Evolutionary conservation across 176 grass and related monocot species (phyloP), one percentile per base, ranked within the genome.

Genomic region (Eleusine indica): DNA sequence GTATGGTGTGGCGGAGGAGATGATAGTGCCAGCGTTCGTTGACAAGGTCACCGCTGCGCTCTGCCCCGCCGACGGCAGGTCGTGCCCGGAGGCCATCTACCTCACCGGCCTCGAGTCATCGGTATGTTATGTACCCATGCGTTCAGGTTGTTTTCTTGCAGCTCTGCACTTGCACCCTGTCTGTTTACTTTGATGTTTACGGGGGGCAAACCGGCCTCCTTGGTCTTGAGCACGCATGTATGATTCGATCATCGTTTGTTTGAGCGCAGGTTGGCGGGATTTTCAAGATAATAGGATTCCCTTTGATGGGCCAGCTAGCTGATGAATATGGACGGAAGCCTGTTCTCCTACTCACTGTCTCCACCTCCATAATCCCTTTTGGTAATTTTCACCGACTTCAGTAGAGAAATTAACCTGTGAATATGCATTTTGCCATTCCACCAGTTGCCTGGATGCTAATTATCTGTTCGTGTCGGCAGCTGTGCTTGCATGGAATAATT

Each of bases 271-370:
- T 92, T 38, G 92, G 93, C 38, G 95, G 92, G 28, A 84, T 92
- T 47, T 94, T 97, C 89, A 94, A 86, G 70, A 83, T 86, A 41
- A 64, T 94, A 42, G 86, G 86, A 6, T 85, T 94, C 70, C 87
- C 95, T 46, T 78, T 94, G 71, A 78, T 88, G 70, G 95, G 91
- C 2, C 92, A 97, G 66, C 84, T 97, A 22, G 86, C 92, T 7
- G 95, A 97, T 63, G 95, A 97, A 25, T 91, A 92, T 62, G 95
- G 90, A 40, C 61, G 95, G 76, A 97, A 97, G 76, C 88, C 88
- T 44, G 77, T 97, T 19, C 86, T 97, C 25, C 90, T 97, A 11
- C 54, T 97, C 66, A 89, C 81, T 48, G 60, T 86, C 64, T 90
- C 90, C 68, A 86, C 86, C 17, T 90, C 94, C 52, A 92, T 97